These are phyloP conservation scores for Zasmidium angulare DNA, from an alignment of 2,329 filamentous ascomycete species.

Conservation along the genomic window DNA sequence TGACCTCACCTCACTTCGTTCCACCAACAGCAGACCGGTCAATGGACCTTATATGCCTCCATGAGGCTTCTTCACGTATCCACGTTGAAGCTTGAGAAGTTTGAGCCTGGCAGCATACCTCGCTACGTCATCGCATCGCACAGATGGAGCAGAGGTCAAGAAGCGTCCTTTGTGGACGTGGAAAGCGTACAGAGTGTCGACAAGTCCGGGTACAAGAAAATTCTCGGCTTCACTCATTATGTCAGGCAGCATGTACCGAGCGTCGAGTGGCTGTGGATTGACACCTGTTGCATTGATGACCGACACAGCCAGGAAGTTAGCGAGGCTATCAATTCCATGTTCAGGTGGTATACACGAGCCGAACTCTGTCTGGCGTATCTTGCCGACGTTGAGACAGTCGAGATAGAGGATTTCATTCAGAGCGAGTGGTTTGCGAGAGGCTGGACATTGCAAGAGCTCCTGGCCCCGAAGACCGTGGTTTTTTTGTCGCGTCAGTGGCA, in stretches of 20 bases:
- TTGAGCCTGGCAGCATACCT: not conserved
- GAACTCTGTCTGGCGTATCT: conserved; percentile 22
- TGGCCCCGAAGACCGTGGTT: conserved; percentile 3
- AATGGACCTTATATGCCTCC: not conserved
- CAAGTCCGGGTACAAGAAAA: conserved; percentile 11
- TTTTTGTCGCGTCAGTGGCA: conserved; percentile 10
- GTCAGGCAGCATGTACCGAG: not conserved
- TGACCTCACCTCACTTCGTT: too few relatives aligned
- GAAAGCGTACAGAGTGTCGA: conserved; percentile 4
- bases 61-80: conserved; percentile 13
- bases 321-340: conserved; percentile 22
- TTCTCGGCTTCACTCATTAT: conserved; percentile 9
- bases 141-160: conserved; percentile 9
- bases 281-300: conserved; percentile 25
- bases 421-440: conserved; percentile 7
- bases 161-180: conserved; percentile 8
- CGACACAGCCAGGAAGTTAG: conserved; percentile 17
- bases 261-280: conserved; percentile 20
- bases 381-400: not conserved
- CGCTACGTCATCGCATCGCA: conserved; percentile 16
- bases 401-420: not conserved
- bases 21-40: too few relatives aligned
- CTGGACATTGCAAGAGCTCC: conserved; percentile 9
- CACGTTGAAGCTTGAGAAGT: conserved; percentile 8
- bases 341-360: conserved; percentile 19